Evolutionary conservation across 2,329 filamentous ascomycete species (phyloP).

Genomic region (Albifimbria verrucaria): DNA sequence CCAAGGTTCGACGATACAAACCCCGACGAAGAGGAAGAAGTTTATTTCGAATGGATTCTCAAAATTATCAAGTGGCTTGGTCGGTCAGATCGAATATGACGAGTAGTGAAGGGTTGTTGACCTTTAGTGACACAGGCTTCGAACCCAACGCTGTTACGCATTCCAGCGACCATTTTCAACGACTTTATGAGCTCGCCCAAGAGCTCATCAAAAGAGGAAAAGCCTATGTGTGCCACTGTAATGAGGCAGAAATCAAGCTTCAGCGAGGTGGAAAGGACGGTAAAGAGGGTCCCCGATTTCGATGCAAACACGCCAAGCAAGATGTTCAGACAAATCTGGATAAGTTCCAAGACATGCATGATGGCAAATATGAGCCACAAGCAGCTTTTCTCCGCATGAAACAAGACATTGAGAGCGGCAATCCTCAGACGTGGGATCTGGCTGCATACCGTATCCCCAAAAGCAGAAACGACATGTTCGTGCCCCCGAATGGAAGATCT

Average conservation of each 20-base stretch:
- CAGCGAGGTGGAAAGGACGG: slow-evolving; percentile 77
- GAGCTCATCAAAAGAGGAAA: slow-evolving; percentile 69
- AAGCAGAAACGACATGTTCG: slow-evolving; percentile 69
- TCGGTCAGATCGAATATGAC: too few species aligned
- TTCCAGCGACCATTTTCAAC: slow-evolving; percentile 86
- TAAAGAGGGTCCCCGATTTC: slow-evolving; percentile 64
- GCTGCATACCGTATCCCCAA: slow-evolving; percentile 79
- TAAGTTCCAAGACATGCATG: slow-evolving; percentile 86
- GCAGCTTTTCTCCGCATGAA: slow-evolving; percentile 92
- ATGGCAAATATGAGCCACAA: slow-evolving; percentile 83
- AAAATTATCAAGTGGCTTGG: slow-evolving; percentile 86
- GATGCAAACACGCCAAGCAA: slow-evolving; percentile 76
- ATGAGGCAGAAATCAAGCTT: slow-evolving; percentile 76
- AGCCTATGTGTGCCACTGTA: slow-evolving; percentile 86
- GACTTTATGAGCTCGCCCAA: slow-evolving; percentile 84
- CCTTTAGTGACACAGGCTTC: slow-evolving; percentile 50
- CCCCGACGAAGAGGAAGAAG: slow-evolving; percentile 86
- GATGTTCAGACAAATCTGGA: slow-evolving; percentile 70
- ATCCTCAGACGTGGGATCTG: slow-evolving; percentile 96
- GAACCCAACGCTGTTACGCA: slow-evolving; percentile 77
- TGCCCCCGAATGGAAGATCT: slow-evolving; percentile 88
- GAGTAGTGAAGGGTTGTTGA: slow-evolving; percentile 4
- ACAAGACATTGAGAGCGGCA: slow-evolving; percentile 77
- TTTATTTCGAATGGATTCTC: slow-evolving; percentile 84
- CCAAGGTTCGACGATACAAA: slow-evolving; percentile 87